Conservation (phyloP, 352 stramenopile genomes). For the Globisporangium paroecandrum region DNA sequence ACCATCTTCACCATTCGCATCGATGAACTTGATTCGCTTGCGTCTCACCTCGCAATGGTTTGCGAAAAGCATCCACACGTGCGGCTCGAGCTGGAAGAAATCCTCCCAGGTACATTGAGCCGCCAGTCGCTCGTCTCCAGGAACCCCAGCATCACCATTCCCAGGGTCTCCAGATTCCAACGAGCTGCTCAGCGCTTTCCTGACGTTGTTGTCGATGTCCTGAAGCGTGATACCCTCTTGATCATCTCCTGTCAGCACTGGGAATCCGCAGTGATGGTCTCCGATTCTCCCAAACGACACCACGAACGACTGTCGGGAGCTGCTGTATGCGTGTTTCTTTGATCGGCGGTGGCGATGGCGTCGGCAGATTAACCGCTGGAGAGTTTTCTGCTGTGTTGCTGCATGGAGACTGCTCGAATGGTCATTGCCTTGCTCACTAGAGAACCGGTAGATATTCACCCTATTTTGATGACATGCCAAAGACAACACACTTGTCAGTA, state of each 20-base stretch:
- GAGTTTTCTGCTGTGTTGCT: conserved; percentile 1
- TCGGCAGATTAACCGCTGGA: conserved; percentile 10
- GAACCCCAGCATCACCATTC: neutral
- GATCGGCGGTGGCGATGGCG: neutral
- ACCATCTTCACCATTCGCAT: neutral
- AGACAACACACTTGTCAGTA: neutral
- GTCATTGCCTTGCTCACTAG: neutral
- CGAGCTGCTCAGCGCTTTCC: neutral
- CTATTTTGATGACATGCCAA: neutral
- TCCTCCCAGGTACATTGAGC: conserved; percentile 23
- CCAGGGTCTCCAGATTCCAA: neutral
- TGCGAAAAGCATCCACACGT: conserved; percentile 25
- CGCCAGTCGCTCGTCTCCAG: neutral
- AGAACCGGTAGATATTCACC: conserved; percentile 1
- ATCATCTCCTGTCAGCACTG: neutral
- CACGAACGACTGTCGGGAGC: conserved; percentile 13
- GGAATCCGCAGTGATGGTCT: conserved; percentile 31
- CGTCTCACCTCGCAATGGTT: conserved; percentile 18
- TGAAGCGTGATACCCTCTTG: conserved; percentile 7
- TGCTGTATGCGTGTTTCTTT: neutral
- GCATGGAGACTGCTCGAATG: neutral
- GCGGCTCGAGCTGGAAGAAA: conserved; percentile 26
- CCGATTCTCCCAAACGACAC: conserved; percentile 27
- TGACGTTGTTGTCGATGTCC: neutral
- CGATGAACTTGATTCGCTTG: conserved; percentile 7